phyloP scores from a whole-genome alignment of 345 rosid species.

The Euphorbia peplus region DNA sequence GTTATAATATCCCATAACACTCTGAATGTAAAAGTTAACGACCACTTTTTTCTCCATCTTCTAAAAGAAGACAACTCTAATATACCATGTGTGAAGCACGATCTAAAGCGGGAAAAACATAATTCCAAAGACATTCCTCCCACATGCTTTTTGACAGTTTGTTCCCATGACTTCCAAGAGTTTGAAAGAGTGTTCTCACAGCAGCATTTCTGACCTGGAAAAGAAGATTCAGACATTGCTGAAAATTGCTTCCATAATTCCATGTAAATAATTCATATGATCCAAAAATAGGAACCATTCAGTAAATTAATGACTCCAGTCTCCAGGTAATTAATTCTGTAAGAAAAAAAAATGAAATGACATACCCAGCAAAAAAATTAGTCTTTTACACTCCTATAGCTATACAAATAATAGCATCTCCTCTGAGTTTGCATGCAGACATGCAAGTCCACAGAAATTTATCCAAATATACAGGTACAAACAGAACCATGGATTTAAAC shows the following conservation, averaged over 20 bases:
- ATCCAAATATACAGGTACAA: neutral
- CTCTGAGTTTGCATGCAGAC: neutral
- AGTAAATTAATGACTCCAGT: neutral
- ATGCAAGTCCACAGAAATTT: neutral
- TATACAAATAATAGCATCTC: neutral
- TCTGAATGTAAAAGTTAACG: constrained; percentile 7
- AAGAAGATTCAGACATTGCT: constrained; percentile 9
- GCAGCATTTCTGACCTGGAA: constrained; percentile 96
- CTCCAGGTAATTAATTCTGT: neutral
- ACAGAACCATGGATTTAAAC: neutral
- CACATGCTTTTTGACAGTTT: constrained; percentile 91
- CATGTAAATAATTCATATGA: no score
- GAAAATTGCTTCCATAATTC: neutral
- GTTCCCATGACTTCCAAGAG: constrained; percentile 87
- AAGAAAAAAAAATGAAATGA: neutral
- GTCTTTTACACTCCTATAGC: neutral
- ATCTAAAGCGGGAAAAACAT: constrained; percentile 84
- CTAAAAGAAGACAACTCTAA: constrained; percentile 9
- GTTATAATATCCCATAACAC: constrained; percentile 15
- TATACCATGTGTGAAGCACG: constrained; percentile 90
- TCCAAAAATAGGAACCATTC: no score
- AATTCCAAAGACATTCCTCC: constrained; percentile 98
- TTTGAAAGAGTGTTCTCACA: constrained; percentile 89
- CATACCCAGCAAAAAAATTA: neutral
- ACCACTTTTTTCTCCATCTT: neutral